Percentiles rank a stretch among this genome's conserved stretches.
These are phyloP conservation scores for Ganoderma lingzhi DNA, from an alignment of 1,284 basidiomycete genomes.

Conservation along the genomic window DNA sequence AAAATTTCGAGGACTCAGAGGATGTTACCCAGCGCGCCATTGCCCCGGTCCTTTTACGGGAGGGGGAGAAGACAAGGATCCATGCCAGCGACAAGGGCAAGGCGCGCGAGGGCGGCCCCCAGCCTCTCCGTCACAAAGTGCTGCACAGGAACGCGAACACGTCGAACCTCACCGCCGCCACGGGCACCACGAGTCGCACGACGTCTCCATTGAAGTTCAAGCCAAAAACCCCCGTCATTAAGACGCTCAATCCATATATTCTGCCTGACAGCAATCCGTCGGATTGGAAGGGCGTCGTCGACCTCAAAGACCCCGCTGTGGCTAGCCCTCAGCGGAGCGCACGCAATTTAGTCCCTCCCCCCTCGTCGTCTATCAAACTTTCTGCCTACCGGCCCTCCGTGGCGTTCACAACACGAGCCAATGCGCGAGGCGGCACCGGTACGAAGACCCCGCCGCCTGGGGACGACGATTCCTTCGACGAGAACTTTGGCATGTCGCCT, in stretches of 20 bases:
- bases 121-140: slow-evolving; percentile 57
- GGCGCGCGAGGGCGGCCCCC: slow-evolving; percentile 44
- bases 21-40: slow-evolving; percentile 40
- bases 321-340: slow-evolving; percentile 38
- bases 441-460: slow-evolving; percentile 38
- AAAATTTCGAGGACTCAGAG: slow-evolving; percentile 34
- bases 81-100: slow-evolving; percentile 49
- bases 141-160: slow-evolving; percentile 52
- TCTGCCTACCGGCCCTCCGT: slow-evolving; percentile 30
- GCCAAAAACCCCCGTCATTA: slow-evolving; percentile 62
- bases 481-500: slow-evolving; percentile 87
- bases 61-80: slow-evolving; percentile 20
- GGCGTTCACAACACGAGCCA: slow-evolving; percentile 24
- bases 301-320: slow-evolving; percentile 70
- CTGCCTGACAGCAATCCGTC: slow-evolving; percentile 55
- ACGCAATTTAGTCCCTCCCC: slow-evolving; percentile 12
- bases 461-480: slow-evolving; percentile 55
- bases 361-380: slow-evolving; percentile 39
- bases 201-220: slow-evolving; percentile 56
- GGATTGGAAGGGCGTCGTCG: slow-evolving; percentile 79
- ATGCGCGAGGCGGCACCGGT: slow-evolving; percentile 10
- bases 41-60: background rate
- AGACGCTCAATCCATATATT: slow-evolving; percentile 69
- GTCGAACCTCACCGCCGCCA: slow-evolving; percentile 30
- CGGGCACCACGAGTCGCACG: slow-evolving; percentile 32